Percentiles rank a stretch among this genome's conserved stretches.
Evolutionary conservation across 768 basidiomycete genomes (phyloP).

Genomic region (Pleurotus platypus): DNA sequence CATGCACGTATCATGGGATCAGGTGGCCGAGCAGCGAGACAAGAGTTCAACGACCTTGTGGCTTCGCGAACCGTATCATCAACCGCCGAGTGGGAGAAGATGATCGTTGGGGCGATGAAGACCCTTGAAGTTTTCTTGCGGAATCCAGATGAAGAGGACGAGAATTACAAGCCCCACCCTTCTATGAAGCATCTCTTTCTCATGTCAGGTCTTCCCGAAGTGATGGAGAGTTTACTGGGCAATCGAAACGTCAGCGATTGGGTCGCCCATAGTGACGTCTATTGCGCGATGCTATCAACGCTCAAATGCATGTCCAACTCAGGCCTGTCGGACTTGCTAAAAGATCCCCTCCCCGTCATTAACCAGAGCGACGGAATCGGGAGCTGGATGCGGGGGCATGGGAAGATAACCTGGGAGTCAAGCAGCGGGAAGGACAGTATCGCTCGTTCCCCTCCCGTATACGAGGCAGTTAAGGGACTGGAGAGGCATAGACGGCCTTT

Average conservation of each 20-base stretch:
- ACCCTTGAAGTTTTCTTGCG: slow-evolving; percentile 9
- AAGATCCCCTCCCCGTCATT: slow-evolving; percentile 17
- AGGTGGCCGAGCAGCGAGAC: slow-evolving; percentile 5
- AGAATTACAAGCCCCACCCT: slow-evolving; percentile 12
- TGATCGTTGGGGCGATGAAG: slow-evolving; percentile 9
- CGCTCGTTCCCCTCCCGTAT: slow-evolving; percentile 7
- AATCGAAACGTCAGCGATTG: slow-evolving; percentile 30
- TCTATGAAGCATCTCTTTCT: slow-evolving; percentile 19
- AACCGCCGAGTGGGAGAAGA: slow-evolving; percentile 10
- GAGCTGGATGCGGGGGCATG: slow-evolving; percentile 17
- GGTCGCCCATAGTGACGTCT: slow-evolving; percentile 30
- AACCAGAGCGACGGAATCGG: slow-evolving; percentile 18
- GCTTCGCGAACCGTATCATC: background rate
- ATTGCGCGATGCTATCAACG: slow-evolving; percentile 25
- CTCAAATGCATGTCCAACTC: slow-evolving; percentile 22
- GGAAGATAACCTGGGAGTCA: slow-evolving; percentile 9
- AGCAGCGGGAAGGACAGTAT: background rate
- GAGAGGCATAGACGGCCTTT: slow-evolving; percentile 25
- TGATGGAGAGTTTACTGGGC: slow-evolving; percentile 26
- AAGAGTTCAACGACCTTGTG: slow-evolving; percentile 14
- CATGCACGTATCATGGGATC: slow-evolving; percentile 17
- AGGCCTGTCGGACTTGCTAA: slow-evolving; percentile 15
- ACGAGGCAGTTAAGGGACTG: slow-evolving; percentile 23
- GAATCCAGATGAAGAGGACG: slow-evolving; percentile 9
- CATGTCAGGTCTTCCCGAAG: slow-evolving; percentile 26